Base-by-base conservation (phyloP, 345 rosid species). In the Rubroshorea leprosula region DNA sequence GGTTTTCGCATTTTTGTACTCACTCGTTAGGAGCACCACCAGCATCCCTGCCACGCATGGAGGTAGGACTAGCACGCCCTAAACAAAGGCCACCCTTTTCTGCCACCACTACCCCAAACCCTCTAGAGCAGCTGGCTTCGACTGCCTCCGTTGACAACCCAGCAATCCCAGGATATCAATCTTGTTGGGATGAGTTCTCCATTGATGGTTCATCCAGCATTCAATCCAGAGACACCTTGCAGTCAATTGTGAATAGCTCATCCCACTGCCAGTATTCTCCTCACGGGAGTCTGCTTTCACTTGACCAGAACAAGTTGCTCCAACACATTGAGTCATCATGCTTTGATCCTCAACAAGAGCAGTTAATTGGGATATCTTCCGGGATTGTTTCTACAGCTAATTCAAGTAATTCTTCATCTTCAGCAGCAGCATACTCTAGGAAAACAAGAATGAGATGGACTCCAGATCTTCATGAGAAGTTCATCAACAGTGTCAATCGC, bases 381-480 rank as follows among this genome's bases (percentile, higher is more conserved):
- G 57, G 39, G 63, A 62, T 35, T 18, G 38, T 64, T 41, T 25
- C 5, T 13, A 63, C n/a, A 21, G 41, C 1, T 35, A 35, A 35
- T 3, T 55, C 55, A 14, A 61, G 48, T 14, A 43, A 56, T 3
- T 54, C 71, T 21, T 55, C 52, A 19, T 49, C 76, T 15, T 4
- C 27, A 2, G 72, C 66, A 41, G 17, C 74, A 0, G 57, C n/a
- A 0, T 45, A 65, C 10, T 35, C 82, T 0, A 67, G 55, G 63
- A 89, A 86, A 78, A 82, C 80, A 6, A 61, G 99, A 55, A 76
- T 93, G 46, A 77, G 92, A 68, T 93, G 99, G 96, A 89, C 81
- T 60, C 91, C 77, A 56, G 89, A 83, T 78, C 95, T 92, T 17
- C 98, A 92, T 59, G 81, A 86, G 64, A 89, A 83, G 75, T 92